Percentiles rank a stretch among this genome's conserved stretches.
Conservation (phyloP, 345 rosid genomes). For the Hibiscus tridactylites region DNA sequence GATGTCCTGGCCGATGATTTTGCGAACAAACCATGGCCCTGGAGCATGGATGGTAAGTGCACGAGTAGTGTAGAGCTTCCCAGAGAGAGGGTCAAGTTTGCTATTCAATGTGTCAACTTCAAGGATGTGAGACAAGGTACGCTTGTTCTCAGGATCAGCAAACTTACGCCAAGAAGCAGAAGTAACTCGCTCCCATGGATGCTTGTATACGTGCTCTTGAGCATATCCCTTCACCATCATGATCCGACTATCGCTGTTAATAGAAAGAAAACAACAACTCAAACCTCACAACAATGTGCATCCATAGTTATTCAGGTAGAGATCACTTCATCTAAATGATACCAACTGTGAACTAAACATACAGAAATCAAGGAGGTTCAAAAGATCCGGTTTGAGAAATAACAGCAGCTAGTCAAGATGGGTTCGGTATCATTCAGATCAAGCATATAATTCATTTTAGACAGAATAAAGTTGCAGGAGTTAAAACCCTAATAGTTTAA, state of each 20-base stretch:
- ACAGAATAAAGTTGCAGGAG: not conserved
- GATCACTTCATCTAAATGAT: not conserved
- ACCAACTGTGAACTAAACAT: not conserved
- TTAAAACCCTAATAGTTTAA: not conserved
- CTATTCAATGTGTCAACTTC: constrained; percentile 80
- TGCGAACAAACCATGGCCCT: constrained; percentile 88
- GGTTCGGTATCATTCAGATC: not conserved
- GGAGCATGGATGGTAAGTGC: constrained; percentile 82
- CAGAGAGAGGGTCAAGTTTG: constrained; percentile 51
- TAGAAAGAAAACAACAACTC: not conserved
- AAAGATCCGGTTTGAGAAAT: not conserved
- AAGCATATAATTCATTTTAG: not conserved
- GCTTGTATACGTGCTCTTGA: constrained; percentile 90
- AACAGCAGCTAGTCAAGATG: not conserved
- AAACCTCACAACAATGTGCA: constrained; percentile 1
- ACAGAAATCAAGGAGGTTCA: not conserved
- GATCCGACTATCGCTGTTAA: not conserved
- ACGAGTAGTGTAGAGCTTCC: constrained; percentile 82
- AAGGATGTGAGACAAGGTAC: constrained; percentile 62
- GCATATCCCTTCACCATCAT: constrained; percentile 67
- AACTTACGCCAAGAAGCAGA: constrained; percentile 99
- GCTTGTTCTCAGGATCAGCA: constrained; percentile 88
- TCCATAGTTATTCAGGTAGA: not conserved
- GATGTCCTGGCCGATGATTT: constrained; percentile 82
- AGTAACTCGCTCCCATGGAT: constrained; percentile 97